Percentiles rank a stretch among this genome's conserved stretches.
Evolutionary conservation across 2,329 filamentous ascomycete genomes (phyloP).

Genomic region (Aspergillus proliferans): DNA sequence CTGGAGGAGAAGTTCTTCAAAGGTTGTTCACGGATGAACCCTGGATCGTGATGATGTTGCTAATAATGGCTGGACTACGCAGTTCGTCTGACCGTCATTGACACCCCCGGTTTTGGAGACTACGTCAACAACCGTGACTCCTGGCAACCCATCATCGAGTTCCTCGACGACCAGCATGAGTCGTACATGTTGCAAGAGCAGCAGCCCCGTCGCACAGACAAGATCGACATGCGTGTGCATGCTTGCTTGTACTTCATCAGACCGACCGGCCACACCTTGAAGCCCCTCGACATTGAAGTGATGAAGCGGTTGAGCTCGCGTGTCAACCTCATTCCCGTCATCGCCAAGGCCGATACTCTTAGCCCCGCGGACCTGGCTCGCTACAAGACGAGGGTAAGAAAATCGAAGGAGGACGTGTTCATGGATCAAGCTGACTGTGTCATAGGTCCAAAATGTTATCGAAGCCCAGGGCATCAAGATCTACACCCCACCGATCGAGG

Average conservation of each 20-base stretch:
- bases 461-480: slow-evolving; percentile 99
- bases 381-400: slow-evolving; percentile 86
- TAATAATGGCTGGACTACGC: slow-evolving; percentile 11
- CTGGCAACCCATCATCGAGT: slow-evolving; percentile 99
- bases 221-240: slow-evolving; percentile 98
- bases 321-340: slow-evolving; percentile 96
- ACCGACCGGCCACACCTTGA: slow-evolving; percentile 94
- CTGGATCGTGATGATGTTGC: background rate
- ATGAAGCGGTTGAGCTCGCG: slow-evolving; percentile 99
- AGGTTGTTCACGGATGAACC: slow-evolving; percentile 51
- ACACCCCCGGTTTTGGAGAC: slow-evolving; percentile 97
- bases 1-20: slow-evolving; percentile 99
- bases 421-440: slow-evolving; percentile 1
- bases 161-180: slow-evolving; percentile 99
- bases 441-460: slow-evolving; percentile 84
- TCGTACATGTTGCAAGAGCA: slow-evolving; percentile 99
- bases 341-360: slow-evolving; percentile 97
- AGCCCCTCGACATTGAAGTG: slow-evolving; percentile 98
- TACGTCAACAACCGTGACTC: slow-evolving; percentile 99
- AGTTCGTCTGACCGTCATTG: slow-evolving; percentile 98
- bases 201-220: slow-evolving; percentile 94
- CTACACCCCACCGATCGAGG: slow-evolving; percentile 94
- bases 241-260: slow-evolving; percentile 99
- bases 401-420: no score
- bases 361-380: slow-evolving; percentile 84